A percentile compares a stretch with the other conserved stretches of the same genome.
phyloP scores from a whole-genome alignment of 2,329 filamentous ascomycete genomes.

The Thermoascus crustaceus region DNA sequence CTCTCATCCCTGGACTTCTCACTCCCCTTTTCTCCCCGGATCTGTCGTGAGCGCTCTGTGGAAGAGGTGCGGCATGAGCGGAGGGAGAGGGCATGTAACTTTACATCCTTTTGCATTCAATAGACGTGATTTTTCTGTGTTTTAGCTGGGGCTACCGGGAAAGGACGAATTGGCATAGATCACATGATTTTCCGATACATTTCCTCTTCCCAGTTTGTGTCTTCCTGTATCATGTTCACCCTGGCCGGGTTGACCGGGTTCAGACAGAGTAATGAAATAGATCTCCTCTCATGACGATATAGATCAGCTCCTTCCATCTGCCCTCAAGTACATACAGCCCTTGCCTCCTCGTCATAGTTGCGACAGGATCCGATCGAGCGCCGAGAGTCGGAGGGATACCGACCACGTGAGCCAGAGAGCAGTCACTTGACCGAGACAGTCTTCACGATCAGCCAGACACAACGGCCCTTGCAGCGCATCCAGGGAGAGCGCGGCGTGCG shows the following conservation, averaged over 20 bases:
- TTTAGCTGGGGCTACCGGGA: constrained; percentile 7
- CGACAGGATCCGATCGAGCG: not conserved
- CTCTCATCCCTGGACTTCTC: constrained; percentile 7
- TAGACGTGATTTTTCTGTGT: constrained; percentile 14
- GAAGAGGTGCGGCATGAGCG: constrained; percentile 11
- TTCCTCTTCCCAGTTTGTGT: constrained; percentile 13
- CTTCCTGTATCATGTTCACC: constrained; percentile 16
- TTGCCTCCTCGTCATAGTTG: not conserved
- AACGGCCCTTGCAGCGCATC: too few species aligned
- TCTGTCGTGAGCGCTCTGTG: constrained; percentile 12
- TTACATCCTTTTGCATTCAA: constrained; percentile 21
- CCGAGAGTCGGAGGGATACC: too few species aligned
- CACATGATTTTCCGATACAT: constrained; percentile 10
- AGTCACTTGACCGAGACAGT: too few species aligned
- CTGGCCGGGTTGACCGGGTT: constrained; percentile 10
- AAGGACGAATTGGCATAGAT: constrained; percentile 9
- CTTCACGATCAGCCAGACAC: too few species aligned
- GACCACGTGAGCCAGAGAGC: too few species aligned
- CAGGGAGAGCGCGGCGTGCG: too few species aligned
- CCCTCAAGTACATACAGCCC: not conserved
- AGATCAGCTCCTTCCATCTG: not conserved
- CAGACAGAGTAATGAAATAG: constrained; percentile 18
- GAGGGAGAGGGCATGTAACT: constrained; percentile 30
- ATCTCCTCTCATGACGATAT: constrained; percentile 17
- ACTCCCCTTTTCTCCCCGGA: constrained; percentile 5